phyloP scores from a whole-genome alignment of 2,329 filamentous ascomycete genomes.

The Hypoxylon sp. region DNA sequence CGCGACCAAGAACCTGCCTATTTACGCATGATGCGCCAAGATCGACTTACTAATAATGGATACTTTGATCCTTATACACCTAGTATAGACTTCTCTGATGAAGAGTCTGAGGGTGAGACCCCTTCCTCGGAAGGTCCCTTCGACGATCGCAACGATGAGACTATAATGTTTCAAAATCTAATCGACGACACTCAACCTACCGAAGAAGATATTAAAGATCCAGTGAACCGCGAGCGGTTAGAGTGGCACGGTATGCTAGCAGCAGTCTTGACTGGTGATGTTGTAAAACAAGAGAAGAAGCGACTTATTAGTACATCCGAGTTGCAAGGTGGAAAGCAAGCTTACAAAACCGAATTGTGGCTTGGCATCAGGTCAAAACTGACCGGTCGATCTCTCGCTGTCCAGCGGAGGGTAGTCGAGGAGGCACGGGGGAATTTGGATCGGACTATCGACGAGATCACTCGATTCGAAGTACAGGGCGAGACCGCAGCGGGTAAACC shows the following conservation, averaged over 20 bases:
- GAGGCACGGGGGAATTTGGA: conserved; percentile 83
- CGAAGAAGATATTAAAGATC: conserved; percentile 89
- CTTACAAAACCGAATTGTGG: conserved; percentile 87
- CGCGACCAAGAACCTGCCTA: conserved; percentile 94
- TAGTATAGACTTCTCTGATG: conserved; percentile 78
- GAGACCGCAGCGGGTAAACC: conserved; percentile 92
- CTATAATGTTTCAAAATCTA: conserved; percentile 82
- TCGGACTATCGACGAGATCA: conserved; percentile 85
- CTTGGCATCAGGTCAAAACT: conserved; percentile 86
- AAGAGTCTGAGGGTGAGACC: conserved; percentile 91
- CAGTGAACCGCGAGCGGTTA: conserved; percentile 87
- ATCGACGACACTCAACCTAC: conserved; percentile 88
- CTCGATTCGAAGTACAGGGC: conserved; percentile 93
- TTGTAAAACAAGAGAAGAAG: conserved; percentile 98
- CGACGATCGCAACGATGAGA: conserved; percentile 91
- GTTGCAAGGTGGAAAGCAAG: conserved; percentile 70
- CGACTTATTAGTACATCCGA: conserved; percentile 85
- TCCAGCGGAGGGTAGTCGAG: conserved; percentile 90
- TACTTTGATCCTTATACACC: conserved; percentile 83
- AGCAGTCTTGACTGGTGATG: conserved; percentile 94
- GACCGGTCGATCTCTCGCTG: conserved; percentile 85
- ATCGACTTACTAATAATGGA: conserved; percentile 69
- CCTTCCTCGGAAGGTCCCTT: conserved; percentile 86
- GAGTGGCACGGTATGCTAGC: conserved; percentile 99
- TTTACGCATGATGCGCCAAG: conserved; percentile 89